Conservation (phyloP, 2,329 filamentous ascomycete species). For the Cryphonectria naterciae region DNA sequence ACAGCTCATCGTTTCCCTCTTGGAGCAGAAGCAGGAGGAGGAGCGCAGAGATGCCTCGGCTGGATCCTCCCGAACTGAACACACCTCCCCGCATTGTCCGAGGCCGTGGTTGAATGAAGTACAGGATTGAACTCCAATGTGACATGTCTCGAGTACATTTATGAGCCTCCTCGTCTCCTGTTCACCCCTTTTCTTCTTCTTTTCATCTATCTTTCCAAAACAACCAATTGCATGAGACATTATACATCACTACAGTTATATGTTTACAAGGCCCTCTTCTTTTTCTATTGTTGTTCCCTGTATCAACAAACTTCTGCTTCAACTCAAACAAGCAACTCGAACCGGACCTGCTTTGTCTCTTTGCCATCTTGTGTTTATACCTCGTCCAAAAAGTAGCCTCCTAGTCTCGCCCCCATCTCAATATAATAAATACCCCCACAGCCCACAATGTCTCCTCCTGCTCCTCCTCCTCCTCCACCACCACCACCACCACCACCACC, state of each 20-base stretch:
- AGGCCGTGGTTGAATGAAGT: background rate
- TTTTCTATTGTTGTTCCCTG: no score
- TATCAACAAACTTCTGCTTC: no score
- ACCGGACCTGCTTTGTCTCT: no score
- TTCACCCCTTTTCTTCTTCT: background rate
- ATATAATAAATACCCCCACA: background rate
- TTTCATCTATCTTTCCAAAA: background rate
- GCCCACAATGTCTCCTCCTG: background rate
- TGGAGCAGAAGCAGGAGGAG: background rate
- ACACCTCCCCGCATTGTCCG: constrained; percentile 9
- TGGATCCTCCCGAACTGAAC: constrained; percentile 11
- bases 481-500: background rate
- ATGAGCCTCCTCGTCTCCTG: background rate
- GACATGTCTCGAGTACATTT: background rate
- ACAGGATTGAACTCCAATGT: background rate
- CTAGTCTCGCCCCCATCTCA: no score
- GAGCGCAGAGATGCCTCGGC: constrained; percentile 23
- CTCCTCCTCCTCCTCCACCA: no score
- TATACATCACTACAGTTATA: no score
- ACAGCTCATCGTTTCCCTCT: background rate
- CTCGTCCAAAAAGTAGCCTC: no score
- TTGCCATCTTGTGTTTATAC: no score
- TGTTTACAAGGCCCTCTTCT: background rate
- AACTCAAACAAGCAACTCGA: no score
- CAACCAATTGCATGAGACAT: no score